phyloP scores from a whole-genome alignment of 176 grass and related monocot genomes.

The Dendrocalamus sinicus region DNA sequence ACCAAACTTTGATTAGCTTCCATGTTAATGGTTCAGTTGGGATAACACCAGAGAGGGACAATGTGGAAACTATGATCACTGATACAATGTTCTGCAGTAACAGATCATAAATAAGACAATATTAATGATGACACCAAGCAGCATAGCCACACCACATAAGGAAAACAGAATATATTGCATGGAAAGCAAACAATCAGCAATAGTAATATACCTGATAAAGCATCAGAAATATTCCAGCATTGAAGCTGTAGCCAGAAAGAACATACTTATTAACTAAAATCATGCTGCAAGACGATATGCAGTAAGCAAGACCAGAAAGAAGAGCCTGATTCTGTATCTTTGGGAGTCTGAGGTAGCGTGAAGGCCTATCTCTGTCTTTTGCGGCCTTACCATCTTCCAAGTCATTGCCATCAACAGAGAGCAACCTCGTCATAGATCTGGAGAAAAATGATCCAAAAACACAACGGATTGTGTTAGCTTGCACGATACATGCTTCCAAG shows the following conservation, averaged over 20 bases:
- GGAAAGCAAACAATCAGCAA: conserved; percentile 26
- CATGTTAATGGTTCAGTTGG: conserved; percentile 88
- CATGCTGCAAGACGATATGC: conserved; percentile 93
- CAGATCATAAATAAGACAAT: conserved; percentile 38
- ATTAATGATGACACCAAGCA: not conserved
- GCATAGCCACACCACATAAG: not conserved
- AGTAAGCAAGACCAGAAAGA: conserved; percentile 90
- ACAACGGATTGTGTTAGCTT: conserved; percentile 33
- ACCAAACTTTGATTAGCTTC: conserved; percentile 89
- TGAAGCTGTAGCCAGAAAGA: conserved; percentile 84
- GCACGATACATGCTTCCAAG: not conserved
- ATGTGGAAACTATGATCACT: conserved; percentile 68
- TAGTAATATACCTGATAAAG: conserved; percentile 74
- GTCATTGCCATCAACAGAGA: conserved; percentile 62
- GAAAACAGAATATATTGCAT: conserved; percentile 31
- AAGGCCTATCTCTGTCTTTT: conserved; percentile 69
- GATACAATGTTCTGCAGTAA: conserved; percentile 88
- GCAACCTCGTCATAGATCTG: conserved; percentile 62
- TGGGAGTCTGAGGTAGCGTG: conserved; percentile 41
- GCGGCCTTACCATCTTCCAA: conserved; percentile 77
- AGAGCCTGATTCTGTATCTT: conserved; percentile 81
- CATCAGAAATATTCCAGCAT: conserved; percentile 95
- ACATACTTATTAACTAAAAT: conserved; percentile 94
- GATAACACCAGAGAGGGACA: conserved; percentile 66
- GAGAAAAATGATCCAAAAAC: conserved; percentile 36